A percentile compares a stretch with the other conserved stretches of the same genome.
Evolutionary conservation across 164 flowering plant species (phyloP).

Genomic region (grape (Vitis vinifera)): DNA sequence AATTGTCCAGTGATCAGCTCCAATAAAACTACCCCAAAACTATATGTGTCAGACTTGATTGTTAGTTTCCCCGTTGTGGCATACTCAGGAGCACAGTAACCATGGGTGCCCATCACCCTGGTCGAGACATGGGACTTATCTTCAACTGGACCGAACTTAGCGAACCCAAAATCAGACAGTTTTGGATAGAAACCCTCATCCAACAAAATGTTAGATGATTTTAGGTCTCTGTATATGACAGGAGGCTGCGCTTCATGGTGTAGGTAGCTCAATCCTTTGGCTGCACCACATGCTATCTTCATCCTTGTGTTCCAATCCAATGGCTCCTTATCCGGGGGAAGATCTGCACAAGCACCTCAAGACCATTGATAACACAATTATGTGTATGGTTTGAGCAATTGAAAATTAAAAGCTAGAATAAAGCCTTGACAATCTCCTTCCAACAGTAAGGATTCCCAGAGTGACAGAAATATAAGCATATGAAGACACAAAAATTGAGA

Average conservation of each 20-base stretch:
- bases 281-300: slow-evolving; percentile 77
- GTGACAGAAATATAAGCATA: no score
- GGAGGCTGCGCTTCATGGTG: slow-evolving; percentile 66
- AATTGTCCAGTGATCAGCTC: slow-evolving; percentile 43
- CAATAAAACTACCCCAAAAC: slow-evolving; percentile 46
- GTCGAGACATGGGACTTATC: slow-evolving; percentile 46
- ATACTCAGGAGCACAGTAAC: slow-evolving; percentile 60
- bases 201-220: slow-evolving; percentile 65
- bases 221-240: slow-evolving; percentile 70
- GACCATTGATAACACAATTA: neutral
- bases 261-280: slow-evolving; percentile 68
- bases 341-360: slow-evolving; percentile 22
- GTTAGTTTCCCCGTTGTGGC: slow-evolving; percentile 38
- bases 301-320: slow-evolving; percentile 79
- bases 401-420: no score
- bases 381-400: no score
- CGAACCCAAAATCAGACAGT: slow-evolving; percentile 76
- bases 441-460: no score
- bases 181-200: slow-evolving; percentile 61
- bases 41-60: slow-evolving; percentile 36
- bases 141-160: slow-evolving; percentile 41
- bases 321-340: slow-evolving; percentile 36
- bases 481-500: no score
- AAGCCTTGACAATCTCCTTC: no score
- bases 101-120: slow-evolving; percentile 48